phyloP scores from a whole-genome alignment of 1,284 basidiomycete species.

The Inonotus obliquus region DNA sequence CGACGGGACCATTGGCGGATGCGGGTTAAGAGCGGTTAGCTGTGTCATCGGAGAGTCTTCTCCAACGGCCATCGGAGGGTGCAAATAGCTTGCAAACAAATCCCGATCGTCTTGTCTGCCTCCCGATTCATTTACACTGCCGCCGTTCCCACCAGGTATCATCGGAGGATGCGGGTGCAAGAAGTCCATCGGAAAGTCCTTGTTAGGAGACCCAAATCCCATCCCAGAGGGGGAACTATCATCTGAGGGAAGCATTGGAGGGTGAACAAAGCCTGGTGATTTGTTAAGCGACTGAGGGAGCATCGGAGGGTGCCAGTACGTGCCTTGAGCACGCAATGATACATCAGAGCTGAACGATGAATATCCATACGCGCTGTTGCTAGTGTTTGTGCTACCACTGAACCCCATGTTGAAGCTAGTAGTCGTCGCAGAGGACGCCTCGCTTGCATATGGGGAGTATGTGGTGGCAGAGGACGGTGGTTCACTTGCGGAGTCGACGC shows the following conservation, averaged over 20 bases:
- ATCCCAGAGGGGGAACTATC: neutral
- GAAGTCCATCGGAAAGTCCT: slow-evolving; percentile 47
- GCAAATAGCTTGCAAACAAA: slow-evolving; percentile 49
- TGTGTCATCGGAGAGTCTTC: slow-evolving; percentile 28
- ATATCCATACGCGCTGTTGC: neutral
- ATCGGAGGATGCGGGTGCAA: slow-evolving; percentile 45
- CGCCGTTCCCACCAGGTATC: slow-evolving; percentile 32
- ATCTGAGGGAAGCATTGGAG: slow-evolving; percentile 48
- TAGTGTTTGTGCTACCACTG: neutral
- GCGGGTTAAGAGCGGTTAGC: slow-evolving; percentile 34
- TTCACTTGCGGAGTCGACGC: slow-evolving; percentile 63
- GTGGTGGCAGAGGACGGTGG: slow-evolving; percentile 57
- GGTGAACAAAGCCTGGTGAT: slow-evolving; percentile 50
- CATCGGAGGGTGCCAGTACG: slow-evolving; percentile 71
- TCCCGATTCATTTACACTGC: slow-evolving; percentile 28
- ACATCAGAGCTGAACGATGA: neutral
- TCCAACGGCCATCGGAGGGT: slow-evolving; percentile 49
- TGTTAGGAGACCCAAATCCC: neutral
- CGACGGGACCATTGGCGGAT: slow-evolving; percentile 35
- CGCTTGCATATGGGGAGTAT: slow-evolving; percentile 39
- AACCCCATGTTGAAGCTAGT: slow-evolving; percentile 35
- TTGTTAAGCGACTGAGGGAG: slow-evolving; percentile 41
- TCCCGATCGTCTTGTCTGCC: slow-evolving; percentile 41
- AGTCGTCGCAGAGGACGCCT: slow-evolving; percentile 28
- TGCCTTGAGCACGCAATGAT: slow-evolving; percentile 1